phyloP scores from a whole-genome alignment of 2,329 filamentous ascomycete species.

The Exophiala aquamarina region DNA sequence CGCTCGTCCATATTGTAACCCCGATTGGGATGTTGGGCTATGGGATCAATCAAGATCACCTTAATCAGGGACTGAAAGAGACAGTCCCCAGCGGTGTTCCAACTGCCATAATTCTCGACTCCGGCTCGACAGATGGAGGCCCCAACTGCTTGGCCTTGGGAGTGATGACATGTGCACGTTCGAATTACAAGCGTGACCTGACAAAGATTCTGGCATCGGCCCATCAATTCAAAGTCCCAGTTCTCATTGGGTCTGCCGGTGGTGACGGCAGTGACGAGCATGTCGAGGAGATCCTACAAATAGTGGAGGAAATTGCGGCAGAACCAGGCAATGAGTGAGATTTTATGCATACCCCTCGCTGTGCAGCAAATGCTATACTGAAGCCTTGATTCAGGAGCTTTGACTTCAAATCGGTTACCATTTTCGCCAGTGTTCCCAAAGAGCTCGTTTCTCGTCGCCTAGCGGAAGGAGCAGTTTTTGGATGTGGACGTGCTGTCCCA shows the following conservation, averaged over 20 bases:
- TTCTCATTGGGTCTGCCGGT: slow-evolving; percentile 40
- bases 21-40: slow-evolving; percentile 15
- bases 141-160: slow-evolving; percentile 31
- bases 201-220: slow-evolving; percentile 32
- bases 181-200: slow-evolving; percentile 10
- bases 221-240: slow-evolving; percentile 39
- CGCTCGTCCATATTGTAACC: neutral
- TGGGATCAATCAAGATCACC: slow-evolving; percentile 6
- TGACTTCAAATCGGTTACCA: slow-evolving; percentile 30
- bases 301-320: slow-evolving; percentile 31
- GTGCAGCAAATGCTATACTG: no score
- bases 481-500: slow-evolving; percentile 39
- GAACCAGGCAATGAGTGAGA: slow-evolving; percentile 16
- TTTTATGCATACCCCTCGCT: neutral
- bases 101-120: slow-evolving; percentile 33
- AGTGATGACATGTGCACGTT: slow-evolving; percentile 25
- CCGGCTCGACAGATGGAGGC: slow-evolving; percentile 33
- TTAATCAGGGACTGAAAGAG: neutral
- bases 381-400: no score
- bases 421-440: slow-evolving; percentile 44
- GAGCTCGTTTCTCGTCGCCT: slow-evolving; percentile 32
- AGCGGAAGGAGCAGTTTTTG: slow-evolving; percentile 35
- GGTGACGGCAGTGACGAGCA: slow-evolving; percentile 49
- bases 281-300: slow-evolving; percentile 24
- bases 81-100: slow-evolving; percentile 3